phyloP scores from a whole-genome alignment of 2,329 filamentous ascomycete species.

The Fusarium floridanum region DNA sequence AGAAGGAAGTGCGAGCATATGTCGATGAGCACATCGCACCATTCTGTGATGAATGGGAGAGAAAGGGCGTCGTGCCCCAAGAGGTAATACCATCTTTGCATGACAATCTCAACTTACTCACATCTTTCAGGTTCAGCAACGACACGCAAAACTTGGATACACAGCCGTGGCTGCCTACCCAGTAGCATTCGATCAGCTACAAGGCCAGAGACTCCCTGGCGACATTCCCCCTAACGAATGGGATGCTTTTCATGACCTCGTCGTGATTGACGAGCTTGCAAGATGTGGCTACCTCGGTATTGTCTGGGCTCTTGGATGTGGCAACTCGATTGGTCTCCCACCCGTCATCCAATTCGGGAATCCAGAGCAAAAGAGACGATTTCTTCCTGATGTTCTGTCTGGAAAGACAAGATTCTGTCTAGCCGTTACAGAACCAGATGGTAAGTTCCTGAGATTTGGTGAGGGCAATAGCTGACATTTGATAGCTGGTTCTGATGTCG shows the following conservation, averaged over 20 bases:
- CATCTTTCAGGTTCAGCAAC: not conserved
- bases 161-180: not conserved
- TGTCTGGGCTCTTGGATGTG: not conserved
- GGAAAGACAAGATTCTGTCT: not conserved
- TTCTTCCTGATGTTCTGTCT: not conserved
- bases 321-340: not conserved
- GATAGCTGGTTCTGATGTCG: not conserved
- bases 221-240: not conserved
- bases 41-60: slow-evolving; percentile 1
- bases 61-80: not conserved
- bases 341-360: not conserved
- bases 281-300: not conserved
- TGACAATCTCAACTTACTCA: not conserved
- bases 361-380: not conserved
- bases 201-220: not conserved
- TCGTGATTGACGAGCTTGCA: not conserved
- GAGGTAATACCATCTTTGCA: not conserved
- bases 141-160: not conserved
- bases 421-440: slow-evolving; percentile 1
- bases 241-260: not conserved
- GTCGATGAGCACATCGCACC: not conserved
- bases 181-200: not conserved
- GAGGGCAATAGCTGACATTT: not conserved
- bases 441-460: not conserved
- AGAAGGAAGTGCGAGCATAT: slow-evolving; percentile 20